Base-by-base conservation (phyloP, 371 early-diverging fungal species). In the Rhizopus arrhizus region DNA sequence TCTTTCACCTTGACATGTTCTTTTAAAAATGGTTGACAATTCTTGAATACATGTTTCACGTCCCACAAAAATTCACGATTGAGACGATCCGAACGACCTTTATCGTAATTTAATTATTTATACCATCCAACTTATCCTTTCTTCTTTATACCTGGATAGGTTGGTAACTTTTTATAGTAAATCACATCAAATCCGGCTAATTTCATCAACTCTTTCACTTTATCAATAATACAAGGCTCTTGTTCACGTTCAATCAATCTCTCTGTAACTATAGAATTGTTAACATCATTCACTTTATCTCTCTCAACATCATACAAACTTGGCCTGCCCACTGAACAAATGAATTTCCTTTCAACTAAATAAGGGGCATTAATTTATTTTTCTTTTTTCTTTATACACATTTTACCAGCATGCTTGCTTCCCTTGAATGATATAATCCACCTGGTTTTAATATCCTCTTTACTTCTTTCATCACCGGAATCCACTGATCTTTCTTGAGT, bases 201-300 rank as follows among this genome's bases (percentile, higher is more conserved):
- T 45, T 62, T 54, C 42, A 81, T 34, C 6, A 73, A 28, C 0
- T 35, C 38, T 32, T 62, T 68, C 16, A 84, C 60, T 54, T 82
- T 72, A 47, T 58, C 66, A 31, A 74, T 67, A 22, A 75, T 76
- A 52, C 63, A 73, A 40, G 82, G 69, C 31, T 85, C 84, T 36
- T 82, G 77, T 16, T 78, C 84, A 59, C 72, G 68, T 52, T 67
- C 65, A 13, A 64, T n/a, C 65, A 75, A 69, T 28, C 59, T 64
- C 4, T 73, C 64, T 36, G 50, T 64, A 41, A 73, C 75, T 73
- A 46, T 16, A 57, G 8, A 41, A 35, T 43, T 1, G 11, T 43
- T 43, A n/a, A n/a, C n/a, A n/a, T 9, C 5, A 4, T 43, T 1
- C 43, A n/a, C 5, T 2, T 5, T 12, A 47, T 31, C 43, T 35